These are phyloP conservation scores for Amaranthus tricolor DNA, from an alignment of 179 eudicot genomes.

Conservation along the genomic window DNA sequence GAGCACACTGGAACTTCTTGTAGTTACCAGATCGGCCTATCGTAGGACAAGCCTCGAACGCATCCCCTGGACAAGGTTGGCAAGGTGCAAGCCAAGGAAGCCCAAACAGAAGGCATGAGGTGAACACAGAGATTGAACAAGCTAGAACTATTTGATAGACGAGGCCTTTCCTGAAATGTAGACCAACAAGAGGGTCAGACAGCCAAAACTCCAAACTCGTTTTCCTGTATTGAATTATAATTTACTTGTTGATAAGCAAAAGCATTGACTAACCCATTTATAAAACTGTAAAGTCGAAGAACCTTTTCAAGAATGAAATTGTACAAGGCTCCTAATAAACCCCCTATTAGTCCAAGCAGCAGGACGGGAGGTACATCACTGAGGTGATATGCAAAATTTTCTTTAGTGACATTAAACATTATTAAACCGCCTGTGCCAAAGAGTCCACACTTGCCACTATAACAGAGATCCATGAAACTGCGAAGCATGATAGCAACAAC, in stretches of 20 bases:
- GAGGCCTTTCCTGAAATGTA: constrained; percentile 67
- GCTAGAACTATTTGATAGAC: constrained; percentile 59
- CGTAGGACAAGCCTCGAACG: constrained; percentile 80
- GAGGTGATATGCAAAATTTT: constrained; percentile 53
- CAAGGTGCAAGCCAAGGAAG: constrained; percentile 86
- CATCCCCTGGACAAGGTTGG: constrained; percentile 65
- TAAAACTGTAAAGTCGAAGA: constrained; percentile 55
- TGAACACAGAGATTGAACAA: constrained; percentile 64
- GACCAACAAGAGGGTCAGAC: constrained; percentile 15
- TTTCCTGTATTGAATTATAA: background rate
- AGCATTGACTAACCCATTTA: constrained; percentile 57
- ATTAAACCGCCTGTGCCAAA: constrained; percentile 95
- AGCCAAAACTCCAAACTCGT: background rate
- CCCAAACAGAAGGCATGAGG: constrained; percentile 87
- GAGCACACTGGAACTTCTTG: constrained; percentile 82
- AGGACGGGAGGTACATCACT: constrained; percentile 72
- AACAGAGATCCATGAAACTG: constrained; percentile 74
- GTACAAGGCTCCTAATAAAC: constrained; percentile 67
- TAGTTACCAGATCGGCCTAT: constrained; percentile 85
- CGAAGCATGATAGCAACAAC: constrained; percentile 87
- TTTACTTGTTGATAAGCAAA: background rate
- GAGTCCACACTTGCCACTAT: constrained; percentile 82
- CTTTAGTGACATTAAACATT: constrained; percentile 84
- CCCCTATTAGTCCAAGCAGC: constrained; percentile 78
- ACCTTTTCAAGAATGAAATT: constrained; percentile 61